These are phyloP conservation scores for Colletotrichum sp. DNA, from an alignment of 2,329 filamentous ascomycete species.

Conservation along the genomic window DNA sequence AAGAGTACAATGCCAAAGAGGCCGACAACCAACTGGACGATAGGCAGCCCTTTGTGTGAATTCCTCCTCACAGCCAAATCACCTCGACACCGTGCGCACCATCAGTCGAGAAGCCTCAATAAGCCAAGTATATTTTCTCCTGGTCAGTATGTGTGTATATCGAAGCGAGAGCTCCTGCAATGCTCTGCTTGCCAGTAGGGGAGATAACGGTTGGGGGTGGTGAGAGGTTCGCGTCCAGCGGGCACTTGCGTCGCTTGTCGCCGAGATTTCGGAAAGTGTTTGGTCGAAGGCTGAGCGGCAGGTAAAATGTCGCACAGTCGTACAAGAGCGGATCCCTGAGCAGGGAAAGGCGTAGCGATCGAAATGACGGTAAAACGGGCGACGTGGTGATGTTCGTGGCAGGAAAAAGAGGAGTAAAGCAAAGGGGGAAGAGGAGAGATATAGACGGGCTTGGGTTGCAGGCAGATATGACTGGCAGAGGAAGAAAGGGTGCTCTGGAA, in stretches of 20 bases:
- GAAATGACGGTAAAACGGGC: not conserved
- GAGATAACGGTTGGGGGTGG: not conserved
- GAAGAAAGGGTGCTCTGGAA: conserved; percentile 1
- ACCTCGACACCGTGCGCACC: conserved; percentile 22
- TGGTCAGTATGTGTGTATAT: conserved; percentile 4
- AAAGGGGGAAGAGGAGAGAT: conserved; percentile 9
- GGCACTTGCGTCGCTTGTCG: conserved; percentile 16
- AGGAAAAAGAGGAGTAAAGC: conserved; percentile 14
- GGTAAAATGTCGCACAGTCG: not conserved
- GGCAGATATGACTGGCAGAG: not conserved
- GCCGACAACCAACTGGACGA: conserved; percentile 23
- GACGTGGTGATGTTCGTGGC: conserved; percentile 5
- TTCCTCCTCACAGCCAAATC: conserved; percentile 24
- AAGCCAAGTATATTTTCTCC: conserved; percentile 6
- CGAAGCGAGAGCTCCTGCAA: not conserved
- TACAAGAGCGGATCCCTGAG: not conserved
- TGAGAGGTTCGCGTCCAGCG: conserved; percentile 4
- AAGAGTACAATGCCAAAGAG: conserved; percentile 28
- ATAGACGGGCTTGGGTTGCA: conserved; percentile 11
- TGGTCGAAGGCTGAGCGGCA: not conserved
- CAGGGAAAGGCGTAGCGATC: not conserved
- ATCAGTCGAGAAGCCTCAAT: conserved; percentile 21
- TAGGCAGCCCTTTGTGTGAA: conserved; percentile 24
- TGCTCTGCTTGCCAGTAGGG: not conserved
- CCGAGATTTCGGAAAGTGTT: not conserved